Evolutionary conservation across 2,329 filamentous ascomycete genomes (phyloP).

Genomic region (Fusarium newnesense): DNA sequence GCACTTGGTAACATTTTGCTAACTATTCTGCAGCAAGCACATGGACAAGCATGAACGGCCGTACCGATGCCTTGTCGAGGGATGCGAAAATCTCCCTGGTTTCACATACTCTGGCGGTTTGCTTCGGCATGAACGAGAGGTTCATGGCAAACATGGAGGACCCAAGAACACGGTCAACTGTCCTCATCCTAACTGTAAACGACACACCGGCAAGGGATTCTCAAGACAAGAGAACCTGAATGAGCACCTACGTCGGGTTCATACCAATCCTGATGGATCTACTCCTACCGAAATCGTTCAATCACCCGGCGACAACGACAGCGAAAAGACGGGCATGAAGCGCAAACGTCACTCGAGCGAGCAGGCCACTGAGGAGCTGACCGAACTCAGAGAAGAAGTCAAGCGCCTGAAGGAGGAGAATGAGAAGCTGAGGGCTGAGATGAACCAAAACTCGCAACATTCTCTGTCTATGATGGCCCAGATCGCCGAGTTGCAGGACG

Average conservation of each 20-base stretch:
- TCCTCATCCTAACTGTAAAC: constrained; percentile 87
- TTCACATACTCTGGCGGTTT: constrained; percentile 96
- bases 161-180: constrained; percentile 90
- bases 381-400: constrained; percentile 70
- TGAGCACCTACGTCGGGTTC: constrained; percentile 92
- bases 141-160: constrained; percentile 89
- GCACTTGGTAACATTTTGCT: constrained; percentile 27
- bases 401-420: constrained; percentile 75
- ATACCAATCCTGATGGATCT: constrained; percentile 63
- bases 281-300: constrained; percentile 49
- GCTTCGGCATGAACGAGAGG: constrained; percentile 89
- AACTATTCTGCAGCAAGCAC: constrained; percentile 75
- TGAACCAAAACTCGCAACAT: constrained; percentile 60
- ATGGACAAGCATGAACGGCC: constrained; percentile 98
- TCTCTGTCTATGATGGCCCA: constrained; percentile 61
- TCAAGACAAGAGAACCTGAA: constrained; percentile 93
- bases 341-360: constrained; percentile 56
- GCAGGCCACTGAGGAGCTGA: constrained; percentile 57
- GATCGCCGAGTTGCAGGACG: constrained; percentile 58
- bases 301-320: constrained; percentile 60
- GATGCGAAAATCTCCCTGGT: constrained; percentile 89
- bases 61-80: constrained; percentile 84
- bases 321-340: constrained; percentile 58
- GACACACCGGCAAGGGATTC: constrained; percentile 88
- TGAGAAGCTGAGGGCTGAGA: constrained; percentile 63